phyloP scores from a whole-genome alignment of 2,329 filamentous ascomycete species.

The Scortechinia acanthostroma region DNA sequence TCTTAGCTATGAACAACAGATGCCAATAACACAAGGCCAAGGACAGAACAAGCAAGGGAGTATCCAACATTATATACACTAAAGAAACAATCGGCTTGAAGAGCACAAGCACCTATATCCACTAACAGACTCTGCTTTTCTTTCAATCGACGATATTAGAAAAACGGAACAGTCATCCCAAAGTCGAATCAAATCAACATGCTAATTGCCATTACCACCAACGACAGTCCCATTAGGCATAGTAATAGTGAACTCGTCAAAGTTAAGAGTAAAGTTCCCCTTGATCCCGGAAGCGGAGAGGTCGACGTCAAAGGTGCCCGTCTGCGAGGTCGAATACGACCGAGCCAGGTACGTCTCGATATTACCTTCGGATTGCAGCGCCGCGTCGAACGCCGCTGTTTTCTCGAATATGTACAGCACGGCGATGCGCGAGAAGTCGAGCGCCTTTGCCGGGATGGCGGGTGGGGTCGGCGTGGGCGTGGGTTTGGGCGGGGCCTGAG shows the following conservation, averaged over 20 bases:
- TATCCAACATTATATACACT: no score
- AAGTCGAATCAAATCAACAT: no score
- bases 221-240: neutral
- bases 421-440: constrained; percentile 15
- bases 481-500: constrained; percentile 6
- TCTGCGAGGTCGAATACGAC: neutral
- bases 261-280: neutral
- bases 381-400: neutral
- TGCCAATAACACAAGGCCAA: no score
- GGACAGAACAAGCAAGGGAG: no score
- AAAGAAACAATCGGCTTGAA: no score
- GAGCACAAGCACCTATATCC: no score
- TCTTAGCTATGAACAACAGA: no score
- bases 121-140: no score
- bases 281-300: neutral
- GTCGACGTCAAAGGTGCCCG: neutral
- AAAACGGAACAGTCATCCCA: no score
- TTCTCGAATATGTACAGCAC: constrained; percentile 12
- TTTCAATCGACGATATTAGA: no score
- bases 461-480: constrained; percentile 3
- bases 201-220: no score
- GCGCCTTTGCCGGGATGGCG: constrained; percentile 6
- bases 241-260: neutral
- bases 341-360: neutral
- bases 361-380: neutral